phyloP scores from a whole-genome alignment of 345 rosid genomes.

The Psidium friedrichsthalianum region DNA sequence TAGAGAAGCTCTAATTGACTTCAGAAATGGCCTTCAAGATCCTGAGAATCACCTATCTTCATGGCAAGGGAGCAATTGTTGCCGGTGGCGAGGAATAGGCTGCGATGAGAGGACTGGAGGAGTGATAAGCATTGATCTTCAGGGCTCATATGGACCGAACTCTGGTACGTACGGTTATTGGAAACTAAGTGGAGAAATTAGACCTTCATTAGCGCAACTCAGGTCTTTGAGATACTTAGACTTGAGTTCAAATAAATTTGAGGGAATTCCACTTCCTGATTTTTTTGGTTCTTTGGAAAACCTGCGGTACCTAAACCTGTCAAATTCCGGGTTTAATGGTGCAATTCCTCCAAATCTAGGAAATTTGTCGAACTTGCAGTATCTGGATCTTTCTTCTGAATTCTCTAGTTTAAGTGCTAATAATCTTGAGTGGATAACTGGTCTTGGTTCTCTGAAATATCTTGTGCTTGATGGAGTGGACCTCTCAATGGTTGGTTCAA shows the following conservation, averaged over 20 bases:
- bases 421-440: slow-evolving; percentile 21
- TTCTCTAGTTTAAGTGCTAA: slow-evolving; percentile 1
- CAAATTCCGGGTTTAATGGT: slow-evolving; percentile 22
- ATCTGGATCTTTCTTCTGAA: slow-evolving; percentile 24
- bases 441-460: slow-evolving; percentile 22
- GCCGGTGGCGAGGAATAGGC: slow-evolving; percentile 29
- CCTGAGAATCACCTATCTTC: slow-evolving; percentile 14
- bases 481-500: slow-evolving; percentile 8
- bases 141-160: neutral
- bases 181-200: slow-evolving; percentile 28
- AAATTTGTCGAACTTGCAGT: slow-evolving; percentile 20
- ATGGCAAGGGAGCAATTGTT: slow-evolving; percentile 25
- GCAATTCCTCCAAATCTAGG: slow-evolving; percentile 17
- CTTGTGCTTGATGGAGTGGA: slow-evolving; percentile 8
- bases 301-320: slow-evolving; percentile 21
- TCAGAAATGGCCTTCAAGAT: slow-evolving; percentile 23
- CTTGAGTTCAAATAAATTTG: slow-evolving; percentile 24
- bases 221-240: slow-evolving; percentile 21
- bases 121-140: slow-evolving; percentile 17
- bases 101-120: slow-evolving; percentile 17
- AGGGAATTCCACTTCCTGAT: slow-evolving; percentile 18
- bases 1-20: slow-evolving; percentile 11
- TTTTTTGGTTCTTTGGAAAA: slow-evolving; percentile 23
- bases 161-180: slow-evolving; percentile 3
- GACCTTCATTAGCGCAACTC: slow-evolving; percentile 22